Evolutionary conservation across 2,329 filamentous ascomycete genomes (phyloP).

Genomic region (Penicillium sp.): DNA sequence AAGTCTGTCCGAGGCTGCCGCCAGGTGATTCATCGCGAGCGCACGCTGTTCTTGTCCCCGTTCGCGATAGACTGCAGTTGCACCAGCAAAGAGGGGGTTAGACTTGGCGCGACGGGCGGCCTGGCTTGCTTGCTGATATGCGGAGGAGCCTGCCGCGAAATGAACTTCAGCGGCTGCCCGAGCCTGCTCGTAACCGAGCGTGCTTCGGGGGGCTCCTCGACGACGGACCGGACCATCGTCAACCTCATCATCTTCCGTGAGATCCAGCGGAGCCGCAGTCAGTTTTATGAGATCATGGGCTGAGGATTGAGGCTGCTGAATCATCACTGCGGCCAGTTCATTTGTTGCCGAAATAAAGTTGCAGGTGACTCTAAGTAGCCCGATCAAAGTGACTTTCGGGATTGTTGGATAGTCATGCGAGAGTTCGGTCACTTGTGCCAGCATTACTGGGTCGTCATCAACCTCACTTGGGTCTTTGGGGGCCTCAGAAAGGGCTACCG

Average conservation of each 20-base stretch:
- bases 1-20: conserved; percentile 68
- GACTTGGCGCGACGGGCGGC: conserved; percentile 66
- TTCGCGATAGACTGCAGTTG: conserved; percentile 73
- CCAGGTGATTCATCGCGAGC: conserved; percentile 59
- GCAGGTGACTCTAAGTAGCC: conserved; percentile 58
- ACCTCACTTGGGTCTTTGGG: conserved; percentile 37
- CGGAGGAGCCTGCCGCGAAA: conserved; percentile 49
- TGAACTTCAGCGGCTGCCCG: conserved; percentile 46
- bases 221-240: conserved; percentile 5
- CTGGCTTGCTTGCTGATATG: conserved; percentile 59
- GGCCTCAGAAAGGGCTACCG: conserved; percentile 52
- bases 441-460: conserved; percentile 45
- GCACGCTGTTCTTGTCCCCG: conserved; percentile 65
- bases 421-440: conserved; percentile 56
- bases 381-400: conserved; percentile 48
- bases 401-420: conserved; percentile 57
- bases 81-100: conserved; percentile 72
- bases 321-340: conserved; percentile 60
- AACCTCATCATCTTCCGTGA: conserved; percentile 23
- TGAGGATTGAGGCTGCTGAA: conserved; percentile 35
- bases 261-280: conserved; percentile 27
- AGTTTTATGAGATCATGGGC: conserved; percentile 48
- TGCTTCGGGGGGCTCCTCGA: conserved; percentile 3
- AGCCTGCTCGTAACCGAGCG: conserved; percentile 27
- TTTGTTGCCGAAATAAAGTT: conserved; percentile 59